These are phyloP conservation scores for Cryptococcus sp. DNA, from an alignment of 1,284 basidiomycete genomes.

Conservation along the genomic window DNA sequence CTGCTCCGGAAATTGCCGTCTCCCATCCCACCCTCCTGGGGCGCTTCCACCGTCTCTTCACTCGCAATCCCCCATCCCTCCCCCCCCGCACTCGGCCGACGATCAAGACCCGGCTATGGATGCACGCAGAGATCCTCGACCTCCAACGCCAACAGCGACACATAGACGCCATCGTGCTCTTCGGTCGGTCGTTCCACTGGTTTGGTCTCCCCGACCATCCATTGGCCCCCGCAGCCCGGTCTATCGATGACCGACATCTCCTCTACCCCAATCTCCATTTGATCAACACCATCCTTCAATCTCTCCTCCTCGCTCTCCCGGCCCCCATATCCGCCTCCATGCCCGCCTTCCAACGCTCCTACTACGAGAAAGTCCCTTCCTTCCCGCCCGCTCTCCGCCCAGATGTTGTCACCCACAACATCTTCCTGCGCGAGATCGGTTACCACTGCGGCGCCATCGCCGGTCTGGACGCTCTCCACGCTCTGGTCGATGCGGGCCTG, in stretches of 20 bases:
- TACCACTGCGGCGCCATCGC: conserved; percentile 16
- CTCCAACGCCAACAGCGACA: conserved; percentile 15
- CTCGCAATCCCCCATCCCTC: neutral
- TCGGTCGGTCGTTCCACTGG: conserved; percentile 31
- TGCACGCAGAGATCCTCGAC: conserved; percentile 32
- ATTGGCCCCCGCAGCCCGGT: neutral
- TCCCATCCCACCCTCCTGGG: conserved; percentile 9
- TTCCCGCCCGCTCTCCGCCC: conserved; percentile 26
- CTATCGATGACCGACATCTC: neutral
- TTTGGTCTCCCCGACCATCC: conserved; percentile 28
- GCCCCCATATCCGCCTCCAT: conserved; percentile 1
- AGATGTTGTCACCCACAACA: conserved; percentile 22
- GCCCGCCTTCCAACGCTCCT: conserved; percentile 15
- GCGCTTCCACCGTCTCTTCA: conserved; percentile 18
- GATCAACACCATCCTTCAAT: conserved; percentile 29
- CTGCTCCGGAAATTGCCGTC: neutral
- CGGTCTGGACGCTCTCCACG: conserved; percentile 15
- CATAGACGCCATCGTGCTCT: conserved; percentile 21
- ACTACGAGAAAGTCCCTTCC: conserved; percentile 12
- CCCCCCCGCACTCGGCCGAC: conserved; percentile 9
- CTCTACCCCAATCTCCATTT: conserved; percentile 23
- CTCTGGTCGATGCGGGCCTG: conserved; percentile 9
- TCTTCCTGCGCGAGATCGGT: conserved; percentile 25
- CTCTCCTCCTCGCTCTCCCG: conserved; percentile 22
- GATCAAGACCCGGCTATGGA: conserved; percentile 17